Conservation (phyloP, 176 grass and related monocot species). For the Chloris gayana region DNA sequence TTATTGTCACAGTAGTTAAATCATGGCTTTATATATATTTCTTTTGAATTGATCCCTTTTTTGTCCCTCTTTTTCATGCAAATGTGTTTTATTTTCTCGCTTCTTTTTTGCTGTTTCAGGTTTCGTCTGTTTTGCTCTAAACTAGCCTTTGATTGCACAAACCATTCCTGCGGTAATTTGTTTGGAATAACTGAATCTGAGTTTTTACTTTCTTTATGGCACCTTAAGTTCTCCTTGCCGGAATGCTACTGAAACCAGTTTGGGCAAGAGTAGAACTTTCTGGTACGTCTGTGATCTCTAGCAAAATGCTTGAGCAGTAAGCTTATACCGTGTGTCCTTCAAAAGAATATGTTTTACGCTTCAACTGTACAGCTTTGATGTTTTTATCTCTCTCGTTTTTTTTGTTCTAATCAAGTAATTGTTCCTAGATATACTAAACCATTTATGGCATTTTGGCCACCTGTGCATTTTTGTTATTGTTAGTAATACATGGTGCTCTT, state of each 20-base stretch:
- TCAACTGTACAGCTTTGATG: background rate
- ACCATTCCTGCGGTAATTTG: slow-evolving; percentile 6
- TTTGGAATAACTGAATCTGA: background rate
- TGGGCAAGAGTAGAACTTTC: background rate
- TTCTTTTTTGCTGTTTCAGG: slow-evolving; percentile 22
- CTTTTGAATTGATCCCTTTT: slow-evolving; percentile 35
- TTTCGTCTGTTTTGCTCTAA: slow-evolving; percentile 22
- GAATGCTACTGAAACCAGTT: slow-evolving; percentile 12
- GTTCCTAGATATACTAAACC: slow-evolving; percentile 28
- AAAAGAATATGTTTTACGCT: background rate
- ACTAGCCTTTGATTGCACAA: slow-evolving; percentile 27
- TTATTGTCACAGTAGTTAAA: slow-evolving; percentile 29
- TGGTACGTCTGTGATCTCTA: slow-evolving; percentile 2
- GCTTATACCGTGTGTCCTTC: background rate
- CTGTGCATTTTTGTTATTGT: slow-evolving; percentile 7
- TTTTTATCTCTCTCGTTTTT: background rate
- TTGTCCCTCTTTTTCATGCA: slow-evolving; percentile 3
- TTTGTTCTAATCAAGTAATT: slow-evolving; percentile 24
- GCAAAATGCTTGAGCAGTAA: slow-evolving; percentile 2
- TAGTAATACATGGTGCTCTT: background rate
- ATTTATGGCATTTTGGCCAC: slow-evolving; percentile 27
- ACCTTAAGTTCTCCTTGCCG: slow-evolving; percentile 2
- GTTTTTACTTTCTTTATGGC: slow-evolving; percentile 10
- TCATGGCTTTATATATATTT: background rate
- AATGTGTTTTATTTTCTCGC: background rate